Base-by-base conservation (phyloP, 768 basidiomycete genomes). In the Hortiboletus campestris region DNA sequence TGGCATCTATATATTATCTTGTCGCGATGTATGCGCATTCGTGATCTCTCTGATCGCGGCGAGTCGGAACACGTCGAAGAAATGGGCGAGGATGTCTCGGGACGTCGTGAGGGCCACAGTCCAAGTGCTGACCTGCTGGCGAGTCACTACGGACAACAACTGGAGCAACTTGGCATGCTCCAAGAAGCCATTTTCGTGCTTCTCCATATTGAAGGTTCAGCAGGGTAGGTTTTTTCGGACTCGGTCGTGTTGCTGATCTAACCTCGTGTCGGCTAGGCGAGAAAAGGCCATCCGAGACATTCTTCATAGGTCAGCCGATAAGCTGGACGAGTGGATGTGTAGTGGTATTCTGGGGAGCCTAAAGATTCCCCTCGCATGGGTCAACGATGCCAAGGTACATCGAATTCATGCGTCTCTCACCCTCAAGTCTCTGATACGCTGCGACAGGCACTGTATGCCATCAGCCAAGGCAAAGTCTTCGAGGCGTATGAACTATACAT, bases 1-100 rank as follows among this genome's bases (percentile, higher is more conserved):
- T 99, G 96, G 96, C 94, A 98, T 72, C 66, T 98, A 34, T 98
- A 96, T 69, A 82, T 94, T 51, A 76, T 98, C 34, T 75, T 98
- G 45, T 89, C 94, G 16, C 81, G 88, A 25, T 89, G 88, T 56
- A 84, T 97, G 74, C 79, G 87, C 28, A 74, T 89, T 36, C 83
- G 94, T 20, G 95, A 98, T 68, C 89, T 96, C 61, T 83, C 84
- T n/a, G 96, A 98, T 68, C 82, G 94, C 11, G 80, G 78, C 35
- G 78, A 82, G 19, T 71, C 77, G 4, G 75, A 75, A 28, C 59
- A 69, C 58, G 57, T 73, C 52, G 61, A 57, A 34, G 69, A 71
- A 46, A 69, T 75, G 49, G 68, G 67, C 22, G 76, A 72, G 4
- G 79, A 77, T 8, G 74, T 71, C n/a, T 78, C 79, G n/a, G 72